These are phyloP conservation scores for Podochytrium sp. DNA, from an alignment of 192 early-diverging fungal genomes.

Conservation along the genomic window DNA sequence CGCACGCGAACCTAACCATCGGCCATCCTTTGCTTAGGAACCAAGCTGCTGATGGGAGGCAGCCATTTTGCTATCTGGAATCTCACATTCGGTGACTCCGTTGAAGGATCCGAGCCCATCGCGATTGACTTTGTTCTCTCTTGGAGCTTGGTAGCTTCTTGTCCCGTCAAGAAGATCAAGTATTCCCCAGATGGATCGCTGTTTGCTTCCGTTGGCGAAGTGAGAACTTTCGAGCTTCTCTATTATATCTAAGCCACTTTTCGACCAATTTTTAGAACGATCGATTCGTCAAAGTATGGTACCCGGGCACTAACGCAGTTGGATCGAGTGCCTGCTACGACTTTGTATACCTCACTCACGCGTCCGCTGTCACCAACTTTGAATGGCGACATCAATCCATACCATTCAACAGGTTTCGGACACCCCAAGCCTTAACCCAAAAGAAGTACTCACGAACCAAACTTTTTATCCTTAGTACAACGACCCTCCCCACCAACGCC, in stretches of 20 bases:
- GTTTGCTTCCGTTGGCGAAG: constrained; percentile 68
- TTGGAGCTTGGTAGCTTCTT: not conserved
- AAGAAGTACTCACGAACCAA: not conserved
- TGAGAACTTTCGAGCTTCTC: constrained; percentile 28
- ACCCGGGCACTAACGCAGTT: not conserved
- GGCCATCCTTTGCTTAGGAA: not conserved
- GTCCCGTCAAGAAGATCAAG: constrained; percentile 37
- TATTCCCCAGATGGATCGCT: constrained; percentile 65
- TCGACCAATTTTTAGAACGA: constrained; percentile 51
- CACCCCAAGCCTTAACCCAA: not conserved
- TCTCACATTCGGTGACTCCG: too few relatives aligned
- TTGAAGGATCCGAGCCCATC: not conserved
- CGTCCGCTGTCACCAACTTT: constrained; percentile 59
- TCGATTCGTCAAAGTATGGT: constrained; percentile 70
- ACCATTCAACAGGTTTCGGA: too few relatives aligned
- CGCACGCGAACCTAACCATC: not conserved
- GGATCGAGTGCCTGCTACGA: constrained; percentile 31
- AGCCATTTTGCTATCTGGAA: not conserved
- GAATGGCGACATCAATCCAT: constrained; percentile 66
- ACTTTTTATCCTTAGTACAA: not conserved
- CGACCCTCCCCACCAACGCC: constrained; percentile 28
- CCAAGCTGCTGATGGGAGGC: not conserved
- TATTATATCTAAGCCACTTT: not conserved
- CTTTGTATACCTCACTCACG: constrained; percentile 73
- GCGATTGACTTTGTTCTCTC: not conserved